Percentiles rank a stretch among this genome's conserved stretches.
Conservation (phyloP, 768 basidiomycete genomes). For the Lactarius trivialis region DNA sequence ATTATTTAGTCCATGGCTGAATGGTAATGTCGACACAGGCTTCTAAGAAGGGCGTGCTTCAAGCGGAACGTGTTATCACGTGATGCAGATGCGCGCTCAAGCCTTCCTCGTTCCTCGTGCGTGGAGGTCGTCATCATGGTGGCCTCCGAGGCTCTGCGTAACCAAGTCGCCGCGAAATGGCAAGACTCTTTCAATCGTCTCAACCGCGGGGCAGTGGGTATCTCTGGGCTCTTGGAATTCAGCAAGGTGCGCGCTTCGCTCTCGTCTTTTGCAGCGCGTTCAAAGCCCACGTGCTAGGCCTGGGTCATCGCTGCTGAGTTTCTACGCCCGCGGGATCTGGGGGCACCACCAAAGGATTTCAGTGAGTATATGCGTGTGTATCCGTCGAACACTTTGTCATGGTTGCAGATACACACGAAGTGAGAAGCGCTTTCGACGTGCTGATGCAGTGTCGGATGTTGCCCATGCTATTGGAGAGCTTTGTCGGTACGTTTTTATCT, state of each 20-base stretch:
- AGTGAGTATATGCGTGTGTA: conserved; percentile 22
- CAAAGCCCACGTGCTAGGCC: conserved; percentile 31
- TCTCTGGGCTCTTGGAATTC: conserved; percentile 55
- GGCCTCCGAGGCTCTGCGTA: conserved; percentile 56
- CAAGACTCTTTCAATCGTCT: conserved; percentile 61
- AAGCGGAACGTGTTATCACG: background rate
- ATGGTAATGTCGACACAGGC: background rate
- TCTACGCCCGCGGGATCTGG: conserved; percentile 48
- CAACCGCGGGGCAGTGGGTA: conserved; percentile 52
- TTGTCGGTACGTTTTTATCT: conserved; percentile 44
- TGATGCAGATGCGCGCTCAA: background rate
- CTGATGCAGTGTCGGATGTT: conserved; percentile 55
- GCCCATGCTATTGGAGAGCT: conserved; percentile 60
- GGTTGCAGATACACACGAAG: conserved; percentile 39
- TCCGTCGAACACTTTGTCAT: background rate
- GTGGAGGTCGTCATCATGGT: conserved; percentile 27
- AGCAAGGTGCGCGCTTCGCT: conserved; percentile 39
- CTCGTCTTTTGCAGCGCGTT: background rate
- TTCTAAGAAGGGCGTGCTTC: too few relatives aligned
- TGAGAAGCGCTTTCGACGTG: conserved; percentile 51
- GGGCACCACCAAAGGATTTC: conserved; percentile 30
- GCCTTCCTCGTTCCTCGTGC: too few relatives aligned
- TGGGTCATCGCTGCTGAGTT: conserved; percentile 50
- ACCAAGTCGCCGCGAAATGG: conserved; percentile 65
- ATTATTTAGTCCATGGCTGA: background rate